Evolutionary conservation across 768 basidiomycete species (phyloP), one percentile per base, ranked within the genome.

Genomic region (Russula sp.): DNA sequence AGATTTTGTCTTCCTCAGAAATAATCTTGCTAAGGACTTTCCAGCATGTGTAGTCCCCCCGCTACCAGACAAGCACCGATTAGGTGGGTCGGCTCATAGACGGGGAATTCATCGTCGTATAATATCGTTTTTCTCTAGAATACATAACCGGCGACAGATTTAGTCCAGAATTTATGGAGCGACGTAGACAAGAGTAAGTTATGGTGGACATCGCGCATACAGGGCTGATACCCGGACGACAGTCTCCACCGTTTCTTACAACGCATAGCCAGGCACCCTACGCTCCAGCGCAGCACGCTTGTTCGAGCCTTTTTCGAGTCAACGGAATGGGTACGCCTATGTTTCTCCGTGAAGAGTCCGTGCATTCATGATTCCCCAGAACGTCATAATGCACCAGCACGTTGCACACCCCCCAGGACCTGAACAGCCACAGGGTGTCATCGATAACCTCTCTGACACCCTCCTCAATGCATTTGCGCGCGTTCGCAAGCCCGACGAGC

Each of bases 111-210:
- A 20, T 50, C 16, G 20, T 54, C n/a, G 8, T 60, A 40, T 64
- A 22, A 64, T n/a, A 10, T 18, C 40, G 47, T 27, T 13, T 34
- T 22, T 39, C 37, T 37, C 37, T 68, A 97, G 97, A 98, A 75
- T 99, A 99, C 72, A 84, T 99, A 60, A 98, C 96, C 32, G 97
- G 97, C 13, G 97, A 98, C 75, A 81, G 97, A 65, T 99, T 99
- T 75, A 94, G 94, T 68, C 87, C 89, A 9, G 97, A 98, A 70
- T 99, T 99, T 70, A 91, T 98, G 83, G 96, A 99, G 73, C 84
- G 91, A 47, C 81, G 97, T 67, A 81, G 95, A 69, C 75, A 85
- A 66, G 93, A 96, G 93, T 95, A 73, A 73, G 89, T 73, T 50
- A 10, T 22, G 16, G 45, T 58, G 37, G 42, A 55, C 32, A 62